Percentiles rank a stretch among this genome's conserved stretches.
Evolutionary conservation across 2,329 filamentous ascomycete species (phyloP).

Genomic region (Annulohypoxylon truncatum): DNA sequence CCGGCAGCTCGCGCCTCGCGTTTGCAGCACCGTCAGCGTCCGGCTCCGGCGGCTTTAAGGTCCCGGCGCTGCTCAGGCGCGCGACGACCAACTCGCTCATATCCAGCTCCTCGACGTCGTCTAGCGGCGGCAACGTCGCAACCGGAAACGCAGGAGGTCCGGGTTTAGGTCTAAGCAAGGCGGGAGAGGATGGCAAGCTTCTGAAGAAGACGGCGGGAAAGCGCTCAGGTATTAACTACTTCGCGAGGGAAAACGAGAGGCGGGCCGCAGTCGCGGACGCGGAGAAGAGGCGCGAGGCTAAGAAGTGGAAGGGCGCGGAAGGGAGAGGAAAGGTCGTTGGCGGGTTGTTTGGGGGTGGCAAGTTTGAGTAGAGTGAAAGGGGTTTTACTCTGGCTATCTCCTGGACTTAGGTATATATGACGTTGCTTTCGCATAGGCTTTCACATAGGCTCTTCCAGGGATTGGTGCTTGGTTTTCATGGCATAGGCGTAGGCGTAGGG

Average conservation of each 20-base stretch:
- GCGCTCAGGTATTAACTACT: slow-evolving; percentile 70
- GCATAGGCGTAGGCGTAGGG: slow-evolving; percentile 10
- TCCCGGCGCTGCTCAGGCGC: slow-evolving; percentile 77
- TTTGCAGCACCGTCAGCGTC: slow-evolving; percentile 62
- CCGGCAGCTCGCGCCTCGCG: slow-evolving; percentile 60
- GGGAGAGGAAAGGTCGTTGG: slow-evolving; percentile 67
- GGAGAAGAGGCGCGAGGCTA: slow-evolving; percentile 69
- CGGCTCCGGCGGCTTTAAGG: slow-evolving; percentile 66
- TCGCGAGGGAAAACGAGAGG: slow-evolving; percentile 69
- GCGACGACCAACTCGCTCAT: slow-evolving; percentile 75
- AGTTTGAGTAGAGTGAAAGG: slow-evolving; percentile 61
- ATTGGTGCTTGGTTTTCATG: slow-evolving; percentile 3
- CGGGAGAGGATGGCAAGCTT: slow-evolving; percentile 65
- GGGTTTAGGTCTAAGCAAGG: slow-evolving; percentile 34
- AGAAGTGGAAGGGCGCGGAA: slow-evolving; percentile 68
- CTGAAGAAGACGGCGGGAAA: slow-evolving; percentile 71
- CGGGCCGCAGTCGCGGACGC: slow-evolving; percentile 65
- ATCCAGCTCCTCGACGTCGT: slow-evolving; percentile 46
- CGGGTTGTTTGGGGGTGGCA: slow-evolving; percentile 67
- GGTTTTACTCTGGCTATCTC: neutral
- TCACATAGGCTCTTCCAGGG: neutral
- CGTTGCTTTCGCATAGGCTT: neutral
- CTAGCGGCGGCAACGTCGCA: slow-evolving; percentile 1
- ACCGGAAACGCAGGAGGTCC: neutral
- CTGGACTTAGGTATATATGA: neutral